phyloP scores from a whole-genome alignment of 352 stramenopile genomes.

The Peronospora farinosa region DNA sequence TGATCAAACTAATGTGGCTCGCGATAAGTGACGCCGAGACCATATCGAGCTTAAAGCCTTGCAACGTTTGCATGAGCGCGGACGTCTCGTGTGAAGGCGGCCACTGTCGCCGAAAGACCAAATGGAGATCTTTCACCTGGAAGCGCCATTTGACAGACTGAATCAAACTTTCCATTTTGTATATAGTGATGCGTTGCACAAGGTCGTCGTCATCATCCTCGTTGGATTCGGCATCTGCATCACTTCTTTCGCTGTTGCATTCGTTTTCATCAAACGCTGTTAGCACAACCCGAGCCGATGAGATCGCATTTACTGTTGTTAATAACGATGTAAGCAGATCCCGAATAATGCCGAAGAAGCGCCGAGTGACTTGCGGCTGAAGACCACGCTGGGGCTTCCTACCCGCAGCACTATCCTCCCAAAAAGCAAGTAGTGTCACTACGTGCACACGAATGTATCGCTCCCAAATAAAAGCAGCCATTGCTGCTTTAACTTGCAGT shows the following conservation, averaged over 20 bases:
- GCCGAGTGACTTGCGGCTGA: constrained; percentile 63
- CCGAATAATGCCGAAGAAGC: constrained; percentile 77
- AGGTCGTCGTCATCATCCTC: constrained; percentile 30
- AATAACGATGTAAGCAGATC: constrained; percentile 45
- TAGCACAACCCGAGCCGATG: constrained; percentile 1
- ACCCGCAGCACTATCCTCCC: constrained; percentile 67
- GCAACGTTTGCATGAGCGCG: constrained; percentile 41
- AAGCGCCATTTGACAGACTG: constrained; percentile 40
- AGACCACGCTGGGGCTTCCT: constrained; percentile 61
- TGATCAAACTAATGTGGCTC: constrained; percentile 67
- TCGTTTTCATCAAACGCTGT: constrained; percentile 20
- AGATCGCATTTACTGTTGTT: constrained; percentile 25
- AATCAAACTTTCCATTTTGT: constrained; percentile 46
- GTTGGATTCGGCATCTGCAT: constrained; percentile 23
- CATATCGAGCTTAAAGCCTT: constrained; percentile 33
- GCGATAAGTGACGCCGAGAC: constrained; percentile 38
- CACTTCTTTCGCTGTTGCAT: constrained; percentile 27
- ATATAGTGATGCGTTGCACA: constrained; percentile 10
- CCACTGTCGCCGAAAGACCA: constrained; percentile 45
- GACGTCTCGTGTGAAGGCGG: constrained; percentile 48
- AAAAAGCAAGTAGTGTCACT: constrained; percentile 74
- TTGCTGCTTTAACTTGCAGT: constrained; percentile 42
- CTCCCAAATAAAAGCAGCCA: constrained; percentile 75
- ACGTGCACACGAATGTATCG: constrained; percentile 77
- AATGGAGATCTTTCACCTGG: constrained; percentile 41